These are phyloP conservation scores for Amanita rubescens DNA, from an alignment of 768 basidiomycete genomes.

Conservation along the genomic window DNA sequence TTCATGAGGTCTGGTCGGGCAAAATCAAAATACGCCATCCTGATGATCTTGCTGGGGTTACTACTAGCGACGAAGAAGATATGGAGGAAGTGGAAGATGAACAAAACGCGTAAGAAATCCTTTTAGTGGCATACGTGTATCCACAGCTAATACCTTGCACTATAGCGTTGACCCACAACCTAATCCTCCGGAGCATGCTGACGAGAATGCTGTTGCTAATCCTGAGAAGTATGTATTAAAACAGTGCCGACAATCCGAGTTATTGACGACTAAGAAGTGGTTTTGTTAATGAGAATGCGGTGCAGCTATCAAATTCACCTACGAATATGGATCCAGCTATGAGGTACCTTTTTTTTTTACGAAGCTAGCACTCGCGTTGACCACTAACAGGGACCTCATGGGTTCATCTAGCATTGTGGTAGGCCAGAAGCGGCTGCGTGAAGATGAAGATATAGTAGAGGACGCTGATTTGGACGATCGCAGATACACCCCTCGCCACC, in stretches of 20 bases:
- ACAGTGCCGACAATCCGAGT: too few species aligned
- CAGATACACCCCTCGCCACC: conserved; percentile 8
- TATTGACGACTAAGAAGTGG: not conserved
- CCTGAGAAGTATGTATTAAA: not conserved
- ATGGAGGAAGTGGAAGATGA: not conserved
- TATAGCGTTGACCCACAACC: not conserved
- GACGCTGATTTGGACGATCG: conserved; percentile 1
- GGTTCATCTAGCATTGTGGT: not conserved
- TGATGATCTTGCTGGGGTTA: conserved; percentile 8
- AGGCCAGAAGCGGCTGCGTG: conserved; percentile 1
- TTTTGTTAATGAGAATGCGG: not conserved
- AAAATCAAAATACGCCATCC: conserved; percentile 7
- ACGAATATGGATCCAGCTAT: not conserved
- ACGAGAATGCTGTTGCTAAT: too few species aligned
- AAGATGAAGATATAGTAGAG: not conserved
- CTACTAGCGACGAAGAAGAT: conserved; percentile 12
- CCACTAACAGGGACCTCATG: not conserved
- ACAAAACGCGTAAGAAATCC: not conserved
- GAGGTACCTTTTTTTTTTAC: not conserved
- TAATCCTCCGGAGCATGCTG: not conserved
- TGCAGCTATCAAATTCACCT: not conserved
- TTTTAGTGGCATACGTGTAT: not conserved
- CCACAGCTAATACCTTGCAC: not conserved
- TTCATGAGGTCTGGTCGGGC: conserved; percentile 15
- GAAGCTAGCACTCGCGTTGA: not conserved